Evolutionary conservation across 2,329 filamentous ascomycete species (phyloP).

Genomic region (Pseudocercospora macadamiae): DNA sequence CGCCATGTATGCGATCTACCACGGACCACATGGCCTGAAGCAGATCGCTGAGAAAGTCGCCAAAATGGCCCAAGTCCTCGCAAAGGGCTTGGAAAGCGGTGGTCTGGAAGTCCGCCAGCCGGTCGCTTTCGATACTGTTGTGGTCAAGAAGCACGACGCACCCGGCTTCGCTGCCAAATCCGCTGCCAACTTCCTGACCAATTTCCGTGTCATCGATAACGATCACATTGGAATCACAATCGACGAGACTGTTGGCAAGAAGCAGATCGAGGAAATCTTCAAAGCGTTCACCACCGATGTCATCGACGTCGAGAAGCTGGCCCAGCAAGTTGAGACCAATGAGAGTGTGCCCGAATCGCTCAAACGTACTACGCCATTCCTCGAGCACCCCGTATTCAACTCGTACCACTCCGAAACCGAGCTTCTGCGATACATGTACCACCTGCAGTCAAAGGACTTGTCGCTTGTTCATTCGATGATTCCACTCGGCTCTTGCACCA

Average conservation of each 20-base stretch:
- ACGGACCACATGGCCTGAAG: conserved; percentile 81
- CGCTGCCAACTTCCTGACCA: conserved; percentile 57
- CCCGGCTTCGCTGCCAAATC: conserved; percentile 54
- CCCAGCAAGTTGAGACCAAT: conserved; percentile 33
- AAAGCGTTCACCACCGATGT: conserved; percentile 56
- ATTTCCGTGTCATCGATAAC: conserved; percentile 65
- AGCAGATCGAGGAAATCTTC: conserved; percentile 61
- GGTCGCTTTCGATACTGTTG: conserved; percentile 75
- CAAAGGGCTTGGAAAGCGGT: conserved; percentile 53
- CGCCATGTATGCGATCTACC: conserved; percentile 91
- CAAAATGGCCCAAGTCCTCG: conserved; percentile 68
- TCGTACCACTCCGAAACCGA: conserved; percentile 93
- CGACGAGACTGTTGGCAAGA: conserved; percentile 70
- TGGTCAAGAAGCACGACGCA: conserved; percentile 58
- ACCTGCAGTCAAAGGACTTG: conserved; percentile 90
- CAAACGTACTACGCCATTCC: conserved; percentile 71
- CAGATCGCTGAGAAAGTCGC: conserved; percentile 80
- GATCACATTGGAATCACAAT: conserved; percentile 72
- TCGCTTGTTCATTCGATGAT: conserved; percentile 98
- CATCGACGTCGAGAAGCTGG: conserved; percentile 38
- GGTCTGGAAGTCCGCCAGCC: conserved; percentile 52
- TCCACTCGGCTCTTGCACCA: conserved; percentile 92
- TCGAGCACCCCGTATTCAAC: conserved; percentile 94
- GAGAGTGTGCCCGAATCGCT: conserved; percentile 60
- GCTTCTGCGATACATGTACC: conserved; percentile 88